Evolutionary conservation across 2,329 filamentous ascomycete genomes (phyloP), one percentile per base, ranked within the genome.

Genomic region (Parasarocladium wereldwijsianum): DNA sequence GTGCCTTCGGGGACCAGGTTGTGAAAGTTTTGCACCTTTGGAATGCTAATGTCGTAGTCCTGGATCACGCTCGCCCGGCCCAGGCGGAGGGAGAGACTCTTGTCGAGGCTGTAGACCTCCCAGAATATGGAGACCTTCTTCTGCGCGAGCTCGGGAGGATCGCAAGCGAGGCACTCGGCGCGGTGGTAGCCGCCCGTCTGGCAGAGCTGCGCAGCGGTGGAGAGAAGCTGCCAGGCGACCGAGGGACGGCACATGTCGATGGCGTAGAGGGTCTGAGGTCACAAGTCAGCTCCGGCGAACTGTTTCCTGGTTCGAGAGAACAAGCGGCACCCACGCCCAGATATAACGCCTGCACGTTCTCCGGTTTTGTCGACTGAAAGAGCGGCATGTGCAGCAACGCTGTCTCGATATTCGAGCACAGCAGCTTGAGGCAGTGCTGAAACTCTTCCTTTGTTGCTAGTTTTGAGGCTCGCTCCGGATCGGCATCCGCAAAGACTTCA

Each of bases 171-270:
- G 3, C 41, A 45, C 22, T 49, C 50, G 9, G 45, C 41, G 29
- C 66, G 61, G 42, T 77, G 73, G 35, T 70, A 75, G 3, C 73
- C 73, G 4, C 76, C 61, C 0, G 65, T 66, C 40, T 74, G 69
- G 37, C 70, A 75, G 31, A 79, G 55, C 30, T 67, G 61, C 9
- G 66, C 64, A 0, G 72, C 73, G 12, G 62, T 61, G 6, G 64
- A 66, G 15, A 63, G 65, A 12, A 78, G 52, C n/a, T 70, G 65
- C 64, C 71, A 75, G n/a, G 68, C 69, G 4, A 78, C 57, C 0
- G 69, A 70, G 1, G 71, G 69, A 22, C 70, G 67, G 4, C 70
- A 72, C 10, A 65, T 58, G 36, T 77, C 71, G 27, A 76, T 62
- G 9, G 71, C 63, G 39, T 76, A 70, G n/a, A 70, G 51, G 4